These are phyloP conservation scores for Saccharomycopsis hybrid DNA, from an alignment of 1,139 yeast genomes.

Conservation along the genomic window DNA sequence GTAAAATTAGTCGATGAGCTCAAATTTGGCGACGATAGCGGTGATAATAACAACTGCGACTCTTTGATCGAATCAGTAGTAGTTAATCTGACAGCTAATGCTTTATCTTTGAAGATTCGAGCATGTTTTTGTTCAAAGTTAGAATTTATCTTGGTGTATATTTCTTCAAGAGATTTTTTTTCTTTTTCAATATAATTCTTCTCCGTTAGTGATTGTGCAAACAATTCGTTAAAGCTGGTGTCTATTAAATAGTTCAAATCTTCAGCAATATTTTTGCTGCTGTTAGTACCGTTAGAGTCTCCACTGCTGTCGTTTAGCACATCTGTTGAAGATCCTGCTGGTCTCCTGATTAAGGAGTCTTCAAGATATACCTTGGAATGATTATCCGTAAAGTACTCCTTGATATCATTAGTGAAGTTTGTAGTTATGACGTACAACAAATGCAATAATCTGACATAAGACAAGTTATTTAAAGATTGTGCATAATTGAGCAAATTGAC, in stretches of 20 bases:
- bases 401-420: constrained; percentile 60
- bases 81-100: constrained; percentile 35
- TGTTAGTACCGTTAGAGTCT: too few relatives aligned
- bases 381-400: constrained; percentile 40
- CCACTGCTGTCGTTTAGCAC: too few relatives aligned
- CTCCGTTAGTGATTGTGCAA: constrained; percentile 64
- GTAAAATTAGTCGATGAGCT: neutral
- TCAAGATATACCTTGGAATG: constrained; percentile 19
- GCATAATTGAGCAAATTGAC: constrained; percentile 60
- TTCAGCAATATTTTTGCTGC: constrained; percentile 30
- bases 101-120: constrained; percentile 41
- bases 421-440: constrained; percentile 54
- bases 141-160: constrained; percentile 45
- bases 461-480: constrained; percentile 55
- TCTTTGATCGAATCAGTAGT: constrained; percentile 24
- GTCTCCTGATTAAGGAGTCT: constrained; percentile 12
- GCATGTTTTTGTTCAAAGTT: constrained; percentile 48
- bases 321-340: too few relatives aligned
- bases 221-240: constrained; percentile 64
- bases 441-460: constrained; percentile 74
- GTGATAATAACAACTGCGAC: constrained; percentile 20
- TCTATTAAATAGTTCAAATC: constrained; percentile 56
- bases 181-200: constrained; percentile 69
- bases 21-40: neutral
- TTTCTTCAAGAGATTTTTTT: constrained; percentile 60